These are phyloP conservation scores for Lindgomyces ingoldianus DNA, from an alignment of 495 filamentous ascomycete genomes.

Conservation along the genomic window DNA sequence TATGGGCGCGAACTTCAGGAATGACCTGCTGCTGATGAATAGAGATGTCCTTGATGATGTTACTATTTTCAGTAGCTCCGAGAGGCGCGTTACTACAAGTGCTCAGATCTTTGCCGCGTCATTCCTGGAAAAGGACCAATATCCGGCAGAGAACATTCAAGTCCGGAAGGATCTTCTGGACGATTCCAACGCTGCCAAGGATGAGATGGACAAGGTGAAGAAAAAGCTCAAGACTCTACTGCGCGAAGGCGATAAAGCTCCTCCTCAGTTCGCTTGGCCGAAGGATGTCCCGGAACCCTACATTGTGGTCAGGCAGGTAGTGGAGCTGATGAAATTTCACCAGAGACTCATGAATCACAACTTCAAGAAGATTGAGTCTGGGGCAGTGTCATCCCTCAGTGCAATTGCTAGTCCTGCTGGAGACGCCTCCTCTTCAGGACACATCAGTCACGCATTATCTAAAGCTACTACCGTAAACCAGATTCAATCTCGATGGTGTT, in stretches of 20 bases:
- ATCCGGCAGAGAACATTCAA: slow-evolving; percentile 78
- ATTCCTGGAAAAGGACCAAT: slow-evolving; percentile 83
- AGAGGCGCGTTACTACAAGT: slow-evolving; percentile 89
- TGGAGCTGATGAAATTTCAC: slow-evolving; percentile 97
- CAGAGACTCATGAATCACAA: slow-evolving; percentile 91
- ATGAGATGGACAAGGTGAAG: slow-evolving; percentile 99
- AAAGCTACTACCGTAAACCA: slow-evolving; percentile 60
- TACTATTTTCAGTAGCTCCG: slow-evolving; percentile 88
- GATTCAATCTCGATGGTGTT: slow-evolving; percentile 93
- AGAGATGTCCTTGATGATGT: slow-evolving; percentile 87
- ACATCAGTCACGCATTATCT: slow-evolving; percentile 51
- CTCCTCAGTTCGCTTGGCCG: slow-evolving; percentile 97
- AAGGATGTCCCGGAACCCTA: slow-evolving; percentile 90
- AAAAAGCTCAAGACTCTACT: slow-evolving; percentile 94
- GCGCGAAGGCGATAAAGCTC: slow-evolving; percentile 81
- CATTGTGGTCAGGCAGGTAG: slow-evolving; percentile 84
- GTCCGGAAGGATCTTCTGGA: slow-evolving; percentile 93
- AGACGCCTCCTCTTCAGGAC: slow-evolving; percentile 42
- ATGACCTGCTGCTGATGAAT: slow-evolving; percentile 92
- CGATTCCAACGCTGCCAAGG: slow-evolving; percentile 98
- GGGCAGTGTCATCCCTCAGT: slow-evolving; percentile 60
- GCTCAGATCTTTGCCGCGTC: slow-evolving; percentile 94
- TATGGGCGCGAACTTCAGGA: slow-evolving; percentile 89
- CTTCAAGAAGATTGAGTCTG: slow-evolving; percentile 69
- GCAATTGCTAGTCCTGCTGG: slow-evolving; percentile 41